Percentiles rank a stretch among this genome's conserved stretches.
phyloP scores from a whole-genome alignment of 495 filamentous ascomycete genomes.

The Terfezia claveryi region DNA sequence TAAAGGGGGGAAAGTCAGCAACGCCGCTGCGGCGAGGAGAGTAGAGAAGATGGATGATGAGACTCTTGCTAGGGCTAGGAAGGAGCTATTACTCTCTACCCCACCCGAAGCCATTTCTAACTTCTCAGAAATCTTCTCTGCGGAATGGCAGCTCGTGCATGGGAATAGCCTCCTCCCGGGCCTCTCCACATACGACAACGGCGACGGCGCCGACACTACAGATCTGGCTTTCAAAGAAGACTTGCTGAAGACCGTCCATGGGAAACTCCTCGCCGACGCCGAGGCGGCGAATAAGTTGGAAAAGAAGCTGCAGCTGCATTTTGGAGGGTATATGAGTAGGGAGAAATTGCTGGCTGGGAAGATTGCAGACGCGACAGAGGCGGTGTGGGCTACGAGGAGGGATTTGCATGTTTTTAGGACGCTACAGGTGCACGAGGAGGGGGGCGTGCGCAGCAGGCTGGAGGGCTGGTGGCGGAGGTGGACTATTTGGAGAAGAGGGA shows the following conservation, averaged over 20 bases:
- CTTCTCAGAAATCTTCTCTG: constrained; percentile 38
- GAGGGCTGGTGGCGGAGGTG: constrained; percentile 63
- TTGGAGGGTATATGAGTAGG: constrained; percentile 78
- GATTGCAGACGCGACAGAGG: constrained; percentile 55
- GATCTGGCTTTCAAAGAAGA: constrained; percentile 43
- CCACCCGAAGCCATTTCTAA: constrained; percentile 30
- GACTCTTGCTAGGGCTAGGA: constrained; percentile 46
- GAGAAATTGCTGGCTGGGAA: constrained; percentile 62
- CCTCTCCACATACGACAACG: constrained; percentile 50
- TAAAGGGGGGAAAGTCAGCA: constrained; percentile 39
- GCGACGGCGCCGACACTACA: constrained; percentile 38
- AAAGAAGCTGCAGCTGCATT: constrained; percentile 73
- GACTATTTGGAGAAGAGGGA: constrained; percentile 61
- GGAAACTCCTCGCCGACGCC: constrained; percentile 48
- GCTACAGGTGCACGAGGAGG: constrained; percentile 54
- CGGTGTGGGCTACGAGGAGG: constrained; percentile 46
- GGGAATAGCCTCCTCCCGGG: constrained; percentile 40
- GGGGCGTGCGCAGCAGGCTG: constrained; percentile 46
- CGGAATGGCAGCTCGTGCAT: constrained; percentile 44
- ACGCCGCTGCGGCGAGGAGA: constrained; percentile 26
- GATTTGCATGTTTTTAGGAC: constrained; percentile 57
- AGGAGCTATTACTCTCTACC: constrained; percentile 53
- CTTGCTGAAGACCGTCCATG: constrained; percentile 11
- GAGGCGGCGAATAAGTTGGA: constrained; percentile 67
- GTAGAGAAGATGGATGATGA: constrained; percentile 49